Evolutionary conservation across 2,329 filamentous ascomycete species (phyloP), one percentile per base, ranked within the genome.

Genomic region (Chrysosporium keratinophilum): DNA sequence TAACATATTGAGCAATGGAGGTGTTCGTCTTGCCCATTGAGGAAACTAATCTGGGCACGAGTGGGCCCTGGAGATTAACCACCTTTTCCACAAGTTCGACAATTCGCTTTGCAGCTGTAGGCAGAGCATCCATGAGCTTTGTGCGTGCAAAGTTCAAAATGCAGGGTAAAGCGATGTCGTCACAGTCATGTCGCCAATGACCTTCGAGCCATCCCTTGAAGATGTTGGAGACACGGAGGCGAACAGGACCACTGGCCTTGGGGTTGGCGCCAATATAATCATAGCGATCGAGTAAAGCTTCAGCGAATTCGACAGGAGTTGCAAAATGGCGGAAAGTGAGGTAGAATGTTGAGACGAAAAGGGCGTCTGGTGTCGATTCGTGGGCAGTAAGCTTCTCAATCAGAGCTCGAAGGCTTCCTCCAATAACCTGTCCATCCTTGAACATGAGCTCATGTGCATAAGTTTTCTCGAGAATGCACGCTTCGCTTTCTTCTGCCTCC

Each of bases 191-290:
- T 46, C 86, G 82, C 91, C 93, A 98, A 69, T 98, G 89, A 5
- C 87, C 93, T 72, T 97, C 93, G 17, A 98, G 75, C 93, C 93
- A 98, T 41, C 87, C 87, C 70, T 98, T 98, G 77, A 98, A 88
- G 54, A 89, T 84, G 66, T 98, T 97, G 74, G 94, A 97, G 1
- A 97, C 88, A 50, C 93, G 82, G 46, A 98, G 75, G 49, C 90
- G 83, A 19, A 97, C 91, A 0, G 91, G 88, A 2, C 78, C 80
- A 19, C 89, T 83, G 58, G 90, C 80, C 55, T 83, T 79, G 19
- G 83, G 80, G 46, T 84, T 86, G 56, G 93, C 85, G 11, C 82
- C 85, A 37, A 95, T 85, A 62, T 96, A 95, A 56, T 96, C 87
- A 67, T 95, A 98, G 31, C 94, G 84, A 54, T 93, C 85, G 51